Base-by-base conservation (phyloP, 495 filamentous ascomycete species). In the Immersiella caudata region DNA sequence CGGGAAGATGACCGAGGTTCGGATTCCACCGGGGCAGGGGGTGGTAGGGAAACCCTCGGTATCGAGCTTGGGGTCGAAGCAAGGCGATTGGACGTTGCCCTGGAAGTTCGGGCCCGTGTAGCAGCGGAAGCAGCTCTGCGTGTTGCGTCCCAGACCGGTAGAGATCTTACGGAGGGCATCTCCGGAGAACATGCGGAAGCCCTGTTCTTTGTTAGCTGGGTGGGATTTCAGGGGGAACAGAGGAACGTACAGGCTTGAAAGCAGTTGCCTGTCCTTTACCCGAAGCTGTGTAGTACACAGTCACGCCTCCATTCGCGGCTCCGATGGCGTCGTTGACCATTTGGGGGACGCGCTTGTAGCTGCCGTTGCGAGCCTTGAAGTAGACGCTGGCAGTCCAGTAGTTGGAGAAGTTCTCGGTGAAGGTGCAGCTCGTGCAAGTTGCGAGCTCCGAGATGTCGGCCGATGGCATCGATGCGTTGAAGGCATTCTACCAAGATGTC, bases 371-470 rank as follows among this genome's bases (percentile, higher is more conserved):
- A 8, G 83, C 81, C 68, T 78, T 78, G 75, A 83, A 85, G 75
- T 84, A 85, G 56, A 85, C 70, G 73, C 78, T 79, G 52, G 83
- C 82, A 0, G 83, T 84, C 83, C 83, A 85, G 79, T 85, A 85
- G 77, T 84, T 84, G 64, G 74, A 78, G 60, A 81, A 75, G 63
- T 83, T 80, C 65, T 83, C 75, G 26, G 76, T 69, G 64, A 82
- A 83, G 33, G 73, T 74, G 68, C 81, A 83, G 0, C 77, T 78
- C 0, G 81, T 83, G 73, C 81, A 83, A 12, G 52, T 70, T 11
- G 80, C 76, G 12, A 71, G 60, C 25, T 64, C 67, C 18, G 81
- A 70, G 33, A 81, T 77, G 62, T 83, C 80, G 21, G 71, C 18
- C 8, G 36, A 29, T 1, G 79, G 76, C 77, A 83, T 81, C 35